phyloP scores from a whole-genome alignment of 139 green algal species.

The Prasinococcaceae sp. region DNA sequence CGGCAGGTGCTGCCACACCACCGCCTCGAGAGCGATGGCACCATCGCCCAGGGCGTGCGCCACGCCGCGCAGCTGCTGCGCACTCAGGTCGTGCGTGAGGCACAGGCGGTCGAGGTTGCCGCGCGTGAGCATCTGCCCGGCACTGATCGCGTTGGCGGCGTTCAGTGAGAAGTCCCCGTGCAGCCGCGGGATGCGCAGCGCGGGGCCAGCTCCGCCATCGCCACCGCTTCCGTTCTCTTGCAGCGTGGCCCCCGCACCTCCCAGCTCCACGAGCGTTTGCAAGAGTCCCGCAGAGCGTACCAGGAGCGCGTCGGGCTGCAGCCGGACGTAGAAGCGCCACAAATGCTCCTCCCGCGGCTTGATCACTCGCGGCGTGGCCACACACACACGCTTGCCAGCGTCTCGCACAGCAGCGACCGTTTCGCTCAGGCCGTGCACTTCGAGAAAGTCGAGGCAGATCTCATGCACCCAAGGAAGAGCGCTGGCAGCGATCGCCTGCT shows the following conservation, averaged over 20 bases:
- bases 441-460: slow-evolving; percentile 69
- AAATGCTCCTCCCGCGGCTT: slow-evolving; percentile 65
- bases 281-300: slow-evolving; percentile 39
- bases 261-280: slow-evolving; percentile 40
- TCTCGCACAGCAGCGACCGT: slow-evolving; percentile 33
- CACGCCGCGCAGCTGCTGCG: slow-evolving; percentile 36
- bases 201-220: not conserved
- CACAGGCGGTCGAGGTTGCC: slow-evolving; percentile 33
- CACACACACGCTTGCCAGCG: slow-evolving; percentile 34
- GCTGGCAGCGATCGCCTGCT: slow-evolving; percentile 45
- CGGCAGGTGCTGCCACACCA: slow-evolving; percentile 67
- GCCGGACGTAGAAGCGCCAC: slow-evolving; percentile 52
- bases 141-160: slow-evolving; percentile 50
- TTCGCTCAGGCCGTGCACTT: slow-evolving; percentile 62
- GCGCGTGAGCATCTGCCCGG: slow-evolving; percentile 35
- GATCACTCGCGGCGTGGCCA: slow-evolving; percentile 54
- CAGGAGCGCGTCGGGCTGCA: slow-evolving; percentile 57
- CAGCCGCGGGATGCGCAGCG: slow-evolving; percentile 26
- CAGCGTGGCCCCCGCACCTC: slow-evolving; percentile 19
- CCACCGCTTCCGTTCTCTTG: not conserved
- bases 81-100: slow-evolving; percentile 65
- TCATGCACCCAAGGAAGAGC: slow-evolving; percentile 52
- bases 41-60: slow-evolving; percentile 15
- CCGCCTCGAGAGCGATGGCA: slow-evolving; percentile 35
- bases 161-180: slow-evolving; percentile 75